Base-by-base conservation (phyloP, 352 stramenopile genomes). In the Phytophthora ohioensis region DNA sequence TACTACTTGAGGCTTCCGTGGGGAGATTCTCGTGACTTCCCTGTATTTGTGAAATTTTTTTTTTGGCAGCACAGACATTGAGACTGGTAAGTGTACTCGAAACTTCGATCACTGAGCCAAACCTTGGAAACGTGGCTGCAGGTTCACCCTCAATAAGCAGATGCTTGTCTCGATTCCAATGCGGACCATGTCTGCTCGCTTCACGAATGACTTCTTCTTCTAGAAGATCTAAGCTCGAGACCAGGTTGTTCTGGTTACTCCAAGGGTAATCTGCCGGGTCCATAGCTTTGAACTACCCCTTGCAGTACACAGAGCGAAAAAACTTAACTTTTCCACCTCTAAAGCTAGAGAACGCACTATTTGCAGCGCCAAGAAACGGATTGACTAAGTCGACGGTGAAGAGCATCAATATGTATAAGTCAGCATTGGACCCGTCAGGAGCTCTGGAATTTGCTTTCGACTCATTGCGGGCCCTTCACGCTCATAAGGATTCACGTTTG, bases 401-500 rank as follows among this genome's bases (percentile, higher is more conserved):
- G 9, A 3, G 12, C 11, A 30, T 43, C 27, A n/a, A 41, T 48
- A 91, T 89, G 79, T 89, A 89, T 56, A 80, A 76, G 27, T 91
- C 83, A 10, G 2, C 39, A 0, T 63, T 89, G 1, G 79, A 88
- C 41, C 61, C 71, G 42, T 67, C 58, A 11, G 72, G 72, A 27
- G 66, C 72, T 35, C 71, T 92, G 1, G 57, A 58, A 47, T 90
- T 92, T 51, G 75, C 78, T 5, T 91, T 90, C 52, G 85, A 92
- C 45, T 82, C 82, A 5, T 39, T 92, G 11, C 71, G 71, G 4
- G 62, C 80, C 12, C 59, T 82, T 4, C 80, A 92, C 53, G 74
- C 81, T 9, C 76, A 80, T 39, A 67, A 82, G 4, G 69, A 79
- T 45, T 84, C 82, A 17, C 52, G 69, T 30, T 59, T 92, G 36